Evolutionary conservation across 2,329 filamentous ascomycete genomes (phyloP).

Genomic region (Fusarium proliferatum): DNA sequence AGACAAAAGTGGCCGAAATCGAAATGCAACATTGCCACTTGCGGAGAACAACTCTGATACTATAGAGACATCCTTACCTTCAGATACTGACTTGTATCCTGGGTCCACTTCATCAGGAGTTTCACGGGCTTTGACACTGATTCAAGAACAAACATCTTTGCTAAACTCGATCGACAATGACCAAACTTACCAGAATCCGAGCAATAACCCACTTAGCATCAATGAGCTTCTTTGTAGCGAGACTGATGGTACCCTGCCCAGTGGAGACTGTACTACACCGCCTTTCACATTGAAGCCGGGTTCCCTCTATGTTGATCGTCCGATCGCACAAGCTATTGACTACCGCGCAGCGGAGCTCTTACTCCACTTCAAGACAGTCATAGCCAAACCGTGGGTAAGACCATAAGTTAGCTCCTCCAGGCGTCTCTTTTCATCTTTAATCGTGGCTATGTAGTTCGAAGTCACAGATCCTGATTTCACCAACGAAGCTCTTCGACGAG

Average conservation of each 20-base stretch:
- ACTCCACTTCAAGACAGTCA: neutral
- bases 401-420: rapidly evolving
- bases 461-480: neutral
- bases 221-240: neutral
- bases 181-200: no score
- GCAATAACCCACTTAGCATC: neutral
- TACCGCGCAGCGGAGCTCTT: neutral
- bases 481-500: neutral
- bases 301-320: neutral
- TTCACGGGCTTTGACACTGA: no score
- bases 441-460: neutral
- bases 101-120: neutral
- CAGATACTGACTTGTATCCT: neutral
- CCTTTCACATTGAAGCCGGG: neutral
- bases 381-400: neutral
- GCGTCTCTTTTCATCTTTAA: neutral
- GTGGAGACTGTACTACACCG: neutral
- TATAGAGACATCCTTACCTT: neutral
- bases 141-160: neutral
- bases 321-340: neutral
- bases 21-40: rapidly evolving
- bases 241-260: neutral
- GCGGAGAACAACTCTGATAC: no score
- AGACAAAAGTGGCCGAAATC: neutral
- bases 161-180: neutral